Conservation (phyloP, 2,329 filamentous ascomycete species). For the Triangularia verruculosa region DNA sequence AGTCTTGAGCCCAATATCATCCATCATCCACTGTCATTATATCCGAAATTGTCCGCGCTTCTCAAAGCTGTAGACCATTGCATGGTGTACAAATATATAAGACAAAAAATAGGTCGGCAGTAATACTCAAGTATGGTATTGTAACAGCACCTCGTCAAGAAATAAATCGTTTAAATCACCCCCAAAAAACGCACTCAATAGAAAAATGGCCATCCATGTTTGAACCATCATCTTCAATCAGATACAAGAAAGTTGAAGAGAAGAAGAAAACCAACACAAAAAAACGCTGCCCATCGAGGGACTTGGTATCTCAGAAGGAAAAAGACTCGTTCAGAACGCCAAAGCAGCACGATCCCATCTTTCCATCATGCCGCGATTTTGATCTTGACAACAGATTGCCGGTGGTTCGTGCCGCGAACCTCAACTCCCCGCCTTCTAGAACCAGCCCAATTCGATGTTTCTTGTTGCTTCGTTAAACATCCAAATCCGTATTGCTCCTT, state of each 20-base stretch:
- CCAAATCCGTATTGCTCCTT: background rate
- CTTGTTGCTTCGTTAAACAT: slow-evolving; percentile 7
- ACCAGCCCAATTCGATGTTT: background rate
- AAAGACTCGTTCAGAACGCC: slow-evolving; percentile 25
- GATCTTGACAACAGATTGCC: slow-evolving; percentile 3
- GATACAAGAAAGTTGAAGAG: slow-evolving; percentile 3
- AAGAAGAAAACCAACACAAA: slow-evolving; percentile 7
- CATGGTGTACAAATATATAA: background rate
- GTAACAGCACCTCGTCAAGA: background rate
- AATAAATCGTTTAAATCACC: background rate
- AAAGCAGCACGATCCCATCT: slow-evolving; percentile 18
- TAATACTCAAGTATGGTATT: background rate
- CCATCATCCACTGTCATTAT: background rate
- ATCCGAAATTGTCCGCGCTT: background rate
- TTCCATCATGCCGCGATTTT: slow-evolving; percentile 5
- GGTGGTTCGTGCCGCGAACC: background rate
- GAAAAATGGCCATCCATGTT: background rate
- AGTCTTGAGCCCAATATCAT: background rate
- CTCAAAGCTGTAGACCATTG: background rate
- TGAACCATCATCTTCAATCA: background rate
- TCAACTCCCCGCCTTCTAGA: slow-evolving; percentile 10
- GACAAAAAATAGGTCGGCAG: background rate
- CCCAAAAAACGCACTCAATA: background rate
- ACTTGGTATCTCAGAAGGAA: slow-evolving; percentile 28
- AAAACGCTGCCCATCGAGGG: slow-evolving; percentile 17